A percentile compares a stretch with the other conserved stretches of the same genome.
These are phyloP conservation scores for Coemansia sp. DNA, from an alignment of 192 early-diverging fungal species.

Conservation along the genomic window DNA sequence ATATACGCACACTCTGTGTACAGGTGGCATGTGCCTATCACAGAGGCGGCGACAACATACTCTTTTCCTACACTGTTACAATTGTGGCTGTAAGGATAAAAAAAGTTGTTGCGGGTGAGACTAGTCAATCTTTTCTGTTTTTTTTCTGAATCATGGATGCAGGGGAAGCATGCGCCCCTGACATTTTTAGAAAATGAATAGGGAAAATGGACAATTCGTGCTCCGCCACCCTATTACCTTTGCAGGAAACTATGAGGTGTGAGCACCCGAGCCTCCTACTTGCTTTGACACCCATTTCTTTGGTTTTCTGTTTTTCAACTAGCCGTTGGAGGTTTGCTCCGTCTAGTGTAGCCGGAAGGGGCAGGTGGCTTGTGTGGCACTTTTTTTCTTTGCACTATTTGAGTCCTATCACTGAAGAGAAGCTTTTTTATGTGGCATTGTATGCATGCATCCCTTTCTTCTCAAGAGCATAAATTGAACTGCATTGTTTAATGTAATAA, in stretches of 20 bases:
- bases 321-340: background rate
- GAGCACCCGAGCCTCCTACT: background rate
- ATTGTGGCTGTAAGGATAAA: background rate
- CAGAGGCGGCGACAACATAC: background rate
- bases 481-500: conserved; percentile 5
- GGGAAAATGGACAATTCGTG: background rate
- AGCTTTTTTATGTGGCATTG: background rate
- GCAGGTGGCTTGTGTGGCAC: background rate
- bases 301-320: background rate
- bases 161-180: background rate
- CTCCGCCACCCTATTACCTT: background rate
- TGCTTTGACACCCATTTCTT: background rate
- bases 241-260: background rate
- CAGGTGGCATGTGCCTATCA: background rate
- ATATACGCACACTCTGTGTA: background rate
- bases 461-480: conserved; percentile 14
- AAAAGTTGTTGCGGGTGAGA: background rate
- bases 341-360: background rate
- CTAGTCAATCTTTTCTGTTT: background rate
- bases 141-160: background rate
- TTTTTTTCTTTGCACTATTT: background rate
- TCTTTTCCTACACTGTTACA: background rate
- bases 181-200: background rate
- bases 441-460: background rate
- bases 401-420: background rate